A percentile compares a stretch with the other conserved stretches of the same genome.
Conservation (phyloP, 768 basidiomycete species). For the Lactarius sp. region DNA sequence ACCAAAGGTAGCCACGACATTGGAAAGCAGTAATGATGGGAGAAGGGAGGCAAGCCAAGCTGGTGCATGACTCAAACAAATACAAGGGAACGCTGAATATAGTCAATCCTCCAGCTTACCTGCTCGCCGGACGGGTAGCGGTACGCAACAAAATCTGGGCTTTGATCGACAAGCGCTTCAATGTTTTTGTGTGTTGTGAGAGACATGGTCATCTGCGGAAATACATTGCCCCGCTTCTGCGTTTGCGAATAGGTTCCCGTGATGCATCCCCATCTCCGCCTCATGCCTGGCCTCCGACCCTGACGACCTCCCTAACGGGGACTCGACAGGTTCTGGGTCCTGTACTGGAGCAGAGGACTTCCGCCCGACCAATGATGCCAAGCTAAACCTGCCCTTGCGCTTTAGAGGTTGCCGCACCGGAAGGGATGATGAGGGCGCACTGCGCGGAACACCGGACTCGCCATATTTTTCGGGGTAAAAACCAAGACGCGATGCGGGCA, state of each 20-base stretch:
- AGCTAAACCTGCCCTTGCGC: conserved; percentile 69
- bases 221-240: conserved; percentile 34
- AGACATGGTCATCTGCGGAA: conserved; percentile 49
- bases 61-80: background rate
- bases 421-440: background rate
- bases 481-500: background rate
- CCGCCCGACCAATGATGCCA: conserved; percentile 61
- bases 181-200: conserved; percentile 63
- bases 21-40: too few species aligned
- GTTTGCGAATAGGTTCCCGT: conserved; percentile 49
- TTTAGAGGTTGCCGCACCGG: conserved; percentile 36
- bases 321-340: conserved; percentile 23
- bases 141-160: conserved; percentile 41
- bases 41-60: background rate
- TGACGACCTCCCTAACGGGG: conserved; percentile 30
- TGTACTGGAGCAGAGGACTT: conserved; percentile 32
- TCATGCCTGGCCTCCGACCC: conserved; percentile 40
- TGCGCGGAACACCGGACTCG: conserved; percentile 33
- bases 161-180: conserved; percentile 74
- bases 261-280: conserved; percentile 41
- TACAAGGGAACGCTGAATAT: background rate
- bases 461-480: conserved; percentile 44
- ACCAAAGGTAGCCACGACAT: too few species aligned
- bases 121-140: too few species aligned
- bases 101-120: conserved; percentile 28